These are phyloP conservation scores for Malus hybrid DNA, from an alignment of 331 rosid species.

Conservation along the genomic window DNA sequence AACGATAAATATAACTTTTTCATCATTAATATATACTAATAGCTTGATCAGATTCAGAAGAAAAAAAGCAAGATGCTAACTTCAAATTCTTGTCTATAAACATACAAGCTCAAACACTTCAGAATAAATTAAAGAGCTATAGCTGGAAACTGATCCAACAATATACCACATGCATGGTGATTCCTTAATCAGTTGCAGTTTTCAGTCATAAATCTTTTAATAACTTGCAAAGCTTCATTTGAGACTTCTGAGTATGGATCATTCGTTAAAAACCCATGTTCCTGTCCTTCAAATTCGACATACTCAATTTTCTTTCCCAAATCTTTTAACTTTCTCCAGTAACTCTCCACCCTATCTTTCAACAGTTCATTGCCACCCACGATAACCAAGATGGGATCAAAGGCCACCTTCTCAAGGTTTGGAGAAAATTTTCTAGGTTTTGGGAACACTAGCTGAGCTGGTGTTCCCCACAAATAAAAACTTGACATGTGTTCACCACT, in stretches of 20 bases:
- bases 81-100: too few relatives aligned
- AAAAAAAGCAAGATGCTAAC: too few relatives aligned
- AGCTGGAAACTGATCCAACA: too few relatives aligned
- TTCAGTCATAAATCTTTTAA: conserved; percentile 43
- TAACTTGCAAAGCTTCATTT: conserved; percentile 35
- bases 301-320: conserved; percentile 52
- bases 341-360: conserved; percentile 59
- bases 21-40: too few relatives aligned
- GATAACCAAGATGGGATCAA: conserved; percentile 61
- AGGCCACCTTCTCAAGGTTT: conserved; percentile 30
- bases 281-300: conserved; percentile 59
- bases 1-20: too few relatives aligned
- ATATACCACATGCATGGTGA: background rate
- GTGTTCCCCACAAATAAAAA: too few relatives aligned
- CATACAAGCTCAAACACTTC: background rate
- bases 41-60: too few relatives aligned
- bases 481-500: too few relatives aligned
- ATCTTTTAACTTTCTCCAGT: conserved; percentile 40
- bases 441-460: too few relatives aligned
- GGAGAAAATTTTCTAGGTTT: background rate
- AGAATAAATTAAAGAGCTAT: background rate
- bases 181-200: conserved; percentile 22
- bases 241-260: conserved; percentile 47
- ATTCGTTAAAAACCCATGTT: conserved; percentile 79
- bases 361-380: conserved; percentile 70